Percentiles rank a stretch among this genome's conserved stretches.
These are phyloP conservation scores for Talaromyces sp. DNA, from an alignment of 2,329 filamentous ascomycete genomes.

Conservation along the genomic window DNA sequence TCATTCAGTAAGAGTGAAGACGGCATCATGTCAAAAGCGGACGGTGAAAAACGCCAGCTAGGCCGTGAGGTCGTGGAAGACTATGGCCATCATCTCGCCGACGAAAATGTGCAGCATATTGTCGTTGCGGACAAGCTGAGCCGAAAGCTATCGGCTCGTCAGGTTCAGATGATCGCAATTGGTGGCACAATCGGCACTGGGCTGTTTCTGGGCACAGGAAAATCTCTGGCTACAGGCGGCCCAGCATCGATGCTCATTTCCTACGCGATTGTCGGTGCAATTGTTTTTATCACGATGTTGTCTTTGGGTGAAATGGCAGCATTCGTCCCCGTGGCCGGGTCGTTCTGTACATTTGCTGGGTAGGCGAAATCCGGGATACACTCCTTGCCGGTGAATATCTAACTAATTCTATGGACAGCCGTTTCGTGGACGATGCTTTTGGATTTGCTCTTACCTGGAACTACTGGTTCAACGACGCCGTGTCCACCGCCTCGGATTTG, in stretches of 20 bases:
- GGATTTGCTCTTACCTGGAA: constrained; percentile 45
- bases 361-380: constrained; percentile 21
- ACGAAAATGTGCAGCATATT: constrained; percentile 6
- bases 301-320: constrained; percentile 62
- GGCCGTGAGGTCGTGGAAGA: background rate
- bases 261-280: constrained; percentile 40
- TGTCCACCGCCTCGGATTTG: constrained; percentile 57
- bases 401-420: constrained; percentile 20
- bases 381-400: background rate
- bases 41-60: constrained; percentile 7
- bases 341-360: constrained; percentile 54
- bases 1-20: background rate
- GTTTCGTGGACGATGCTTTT: constrained; percentile 41
- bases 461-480: constrained; percentile 63
- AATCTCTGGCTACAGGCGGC: constrained; percentile 28
- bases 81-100: background rate
- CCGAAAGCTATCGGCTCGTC: constrained; percentile 53
- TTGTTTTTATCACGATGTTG: constrained; percentile 79
- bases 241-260: constrained; percentile 41
- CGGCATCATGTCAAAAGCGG: background rate
- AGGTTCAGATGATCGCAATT: constrained; percentile 54
- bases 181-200: constrained; percentile 42
- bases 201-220: constrained; percentile 38
- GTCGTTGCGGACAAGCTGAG: constrained; percentile 46
- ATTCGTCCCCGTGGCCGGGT: constrained; percentile 52